Conservation (phyloP, 257 asterid species). For the Nicotiana obtusifolia region DNA sequence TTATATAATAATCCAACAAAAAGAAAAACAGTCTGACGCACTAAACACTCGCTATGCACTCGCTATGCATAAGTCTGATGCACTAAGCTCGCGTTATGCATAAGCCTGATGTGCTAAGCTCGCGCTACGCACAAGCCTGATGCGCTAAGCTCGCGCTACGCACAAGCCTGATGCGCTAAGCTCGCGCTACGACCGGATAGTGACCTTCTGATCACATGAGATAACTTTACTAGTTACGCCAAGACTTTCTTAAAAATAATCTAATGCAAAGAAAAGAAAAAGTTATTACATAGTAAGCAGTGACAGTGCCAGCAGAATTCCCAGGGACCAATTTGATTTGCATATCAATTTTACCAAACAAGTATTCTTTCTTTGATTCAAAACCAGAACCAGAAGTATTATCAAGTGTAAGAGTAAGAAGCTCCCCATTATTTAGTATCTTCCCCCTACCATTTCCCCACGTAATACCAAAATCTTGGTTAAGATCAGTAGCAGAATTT, state of each 20-base stretch:
- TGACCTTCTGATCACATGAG: no score
- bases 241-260: background rate
- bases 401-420: constrained; percentile 53
- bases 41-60: no score
- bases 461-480: constrained; percentile 47
- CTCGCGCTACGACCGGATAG: no score
- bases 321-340: constrained; percentile 57
- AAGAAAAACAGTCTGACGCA: background rate
- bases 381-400: constrained; percentile 56
- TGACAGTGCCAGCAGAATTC: constrained; percentile 71
- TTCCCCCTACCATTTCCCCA: constrained; percentile 57
- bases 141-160: no score
- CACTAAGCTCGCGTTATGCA: no score
- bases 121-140: no score
- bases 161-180: no score
- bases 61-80: no score
- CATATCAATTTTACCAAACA: constrained; percentile 42
- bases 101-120: no score
- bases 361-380: constrained; percentile 40
- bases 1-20: background rate
- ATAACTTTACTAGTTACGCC: no score
- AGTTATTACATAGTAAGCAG: constrained; percentile 50
- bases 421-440: constrained; percentile 50
- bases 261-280: background rate
- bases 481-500: constrained; percentile 17